Evolutionary conservation across 2,329 filamentous ascomycete species (phyloP).

Genomic region (Nannizzia gypsea): DNA sequence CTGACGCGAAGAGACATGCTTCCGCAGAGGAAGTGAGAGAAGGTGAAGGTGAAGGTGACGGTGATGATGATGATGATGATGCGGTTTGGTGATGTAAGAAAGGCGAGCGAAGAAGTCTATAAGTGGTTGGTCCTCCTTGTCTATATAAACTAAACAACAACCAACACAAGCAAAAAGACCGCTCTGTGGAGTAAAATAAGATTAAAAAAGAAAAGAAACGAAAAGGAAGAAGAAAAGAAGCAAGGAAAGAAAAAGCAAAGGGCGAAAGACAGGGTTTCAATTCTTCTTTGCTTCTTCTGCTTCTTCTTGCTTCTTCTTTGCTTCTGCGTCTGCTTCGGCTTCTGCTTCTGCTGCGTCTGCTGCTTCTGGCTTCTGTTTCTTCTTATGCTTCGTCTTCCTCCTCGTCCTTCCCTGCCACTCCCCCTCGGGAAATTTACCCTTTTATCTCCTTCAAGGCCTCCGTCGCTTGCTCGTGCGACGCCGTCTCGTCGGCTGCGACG

Average conservation of each 20-base stretch:
- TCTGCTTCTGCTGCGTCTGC: not conserved
- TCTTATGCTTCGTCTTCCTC: not conserved
- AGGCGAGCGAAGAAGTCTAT: not conserved
- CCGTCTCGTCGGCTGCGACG: not conserved
- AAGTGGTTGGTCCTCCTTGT: too few relatives aligned
- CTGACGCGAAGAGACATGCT: slow-evolving; percentile 3
- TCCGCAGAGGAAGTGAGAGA: not conserved
- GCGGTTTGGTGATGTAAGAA: not conserved
- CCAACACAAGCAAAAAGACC: not conserved
- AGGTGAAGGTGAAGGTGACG: not conserved
- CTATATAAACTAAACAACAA: not conserved
- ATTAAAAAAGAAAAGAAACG: not conserved
- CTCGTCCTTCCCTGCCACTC: not conserved
- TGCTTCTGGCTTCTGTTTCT: not conserved
- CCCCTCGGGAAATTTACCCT: not conserved
- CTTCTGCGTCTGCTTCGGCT: too few relatives aligned
- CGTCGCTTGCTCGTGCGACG: not conserved
- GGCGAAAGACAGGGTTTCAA: not conserved
- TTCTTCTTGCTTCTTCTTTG: not conserved
- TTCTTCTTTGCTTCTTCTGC: not conserved
- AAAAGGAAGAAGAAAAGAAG: not conserved
- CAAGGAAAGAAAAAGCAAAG: not conserved
- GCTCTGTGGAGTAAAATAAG: not conserved
- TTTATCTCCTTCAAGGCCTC: not conserved
- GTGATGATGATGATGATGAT: not conserved